Conservation (phyloP, 1,284 basidiomycete species). For the Rhodotorula sp. region DNA sequence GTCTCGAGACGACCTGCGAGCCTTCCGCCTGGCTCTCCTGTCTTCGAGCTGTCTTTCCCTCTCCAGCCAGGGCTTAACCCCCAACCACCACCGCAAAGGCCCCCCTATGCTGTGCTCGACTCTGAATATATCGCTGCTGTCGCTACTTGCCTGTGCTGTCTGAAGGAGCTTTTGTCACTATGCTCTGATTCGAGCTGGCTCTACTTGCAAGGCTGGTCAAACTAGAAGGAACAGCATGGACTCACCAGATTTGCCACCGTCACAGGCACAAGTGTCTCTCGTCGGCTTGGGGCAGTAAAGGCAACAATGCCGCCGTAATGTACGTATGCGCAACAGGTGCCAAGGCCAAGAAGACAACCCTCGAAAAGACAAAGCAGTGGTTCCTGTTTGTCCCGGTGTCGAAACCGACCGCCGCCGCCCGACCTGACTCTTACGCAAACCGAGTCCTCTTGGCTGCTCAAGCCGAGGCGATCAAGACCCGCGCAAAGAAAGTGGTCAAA, state of each 20-base stretch:
- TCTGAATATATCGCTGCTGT: not conserved
- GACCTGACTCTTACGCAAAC: slow-evolving; percentile 18
- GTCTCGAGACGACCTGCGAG: no score
- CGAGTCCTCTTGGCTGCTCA: slow-evolving; percentile 35
- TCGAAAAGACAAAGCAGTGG: slow-evolving; percentile 34
- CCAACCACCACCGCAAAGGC: not conserved
- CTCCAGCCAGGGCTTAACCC: not conserved
- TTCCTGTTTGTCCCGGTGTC: slow-evolving; percentile 28
- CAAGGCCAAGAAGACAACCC: slow-evolving; percentile 22
- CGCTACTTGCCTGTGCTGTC: not conserved
- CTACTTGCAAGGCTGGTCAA: no score
- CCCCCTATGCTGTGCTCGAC: not conserved
- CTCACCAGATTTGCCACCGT: not conserved
- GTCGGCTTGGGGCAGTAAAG: slow-evolving; percentile 20
- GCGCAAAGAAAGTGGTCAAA: slow-evolving; percentile 31
- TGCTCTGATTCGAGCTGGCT: not conserved
- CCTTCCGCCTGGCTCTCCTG: no score
- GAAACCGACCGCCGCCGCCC: slow-evolving; percentile 7
- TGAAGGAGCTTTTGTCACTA: not conserved
- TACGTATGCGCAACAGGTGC: slow-evolving; percentile 33
- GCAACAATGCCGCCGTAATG: slow-evolving; percentile 24
- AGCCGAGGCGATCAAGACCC: slow-evolving; percentile 31
- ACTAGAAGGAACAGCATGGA: not conserved
- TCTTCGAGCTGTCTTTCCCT: not conserved
- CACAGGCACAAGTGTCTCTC: slow-evolving; percentile 19